These are phyloP conservation scores for Trypanosomatidae sp. DNA, from an alignment of 208 protist genomes.

Conservation along the genomic window DNA sequence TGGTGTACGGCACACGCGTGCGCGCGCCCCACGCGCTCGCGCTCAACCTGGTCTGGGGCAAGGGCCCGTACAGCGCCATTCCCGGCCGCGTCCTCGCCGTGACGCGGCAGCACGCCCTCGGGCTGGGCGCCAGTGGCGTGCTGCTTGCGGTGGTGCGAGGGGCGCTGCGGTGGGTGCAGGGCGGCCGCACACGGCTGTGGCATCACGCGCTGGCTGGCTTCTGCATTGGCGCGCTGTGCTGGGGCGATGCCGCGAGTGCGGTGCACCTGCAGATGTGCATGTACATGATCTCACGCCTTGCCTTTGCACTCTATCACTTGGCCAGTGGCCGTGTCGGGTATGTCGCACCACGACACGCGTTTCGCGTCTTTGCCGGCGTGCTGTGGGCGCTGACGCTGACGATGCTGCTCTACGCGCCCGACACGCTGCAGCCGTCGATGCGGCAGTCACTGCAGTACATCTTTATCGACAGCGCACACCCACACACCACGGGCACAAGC, in stretches of 20 bases:
- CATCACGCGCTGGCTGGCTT: constrained; percentile 73
- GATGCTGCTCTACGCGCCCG: constrained; percentile 51
- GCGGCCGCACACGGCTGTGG: constrained; percentile 28
- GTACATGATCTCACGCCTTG: constrained; percentile 74
- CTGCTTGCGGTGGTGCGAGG: constrained; percentile 44
- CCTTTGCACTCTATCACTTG: constrained; percentile 44
- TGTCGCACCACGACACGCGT: constrained; percentile 13
- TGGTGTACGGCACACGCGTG: constrained; percentile 74
- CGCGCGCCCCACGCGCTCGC: constrained; percentile 81
- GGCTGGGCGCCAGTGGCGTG: constrained; percentile 45
- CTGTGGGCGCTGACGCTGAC: constrained; percentile 67
- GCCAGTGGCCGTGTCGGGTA: constrained; percentile 14
- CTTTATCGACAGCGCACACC: constrained; percentile 56
- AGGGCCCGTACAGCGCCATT: constrained; percentile 36
- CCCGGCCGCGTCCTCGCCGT: constrained; percentile 40
- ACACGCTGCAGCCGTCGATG: constrained; percentile 72
- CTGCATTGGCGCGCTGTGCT: constrained; percentile 48
- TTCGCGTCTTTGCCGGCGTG: constrained; percentile 42
- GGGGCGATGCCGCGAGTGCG: constrained; percentile 42
- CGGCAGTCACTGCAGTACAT: constrained; percentile 74
- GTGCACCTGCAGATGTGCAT: constrained; percentile 86
- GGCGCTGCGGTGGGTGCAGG: constrained; percentile 11
- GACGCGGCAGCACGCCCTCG: constrained; percentile 54
- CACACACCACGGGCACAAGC: no score
- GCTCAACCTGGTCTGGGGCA: constrained; percentile 78